Conservation (phyloP, 108 stramenopile species). For the Stephanodiscus triporus region DNA sequence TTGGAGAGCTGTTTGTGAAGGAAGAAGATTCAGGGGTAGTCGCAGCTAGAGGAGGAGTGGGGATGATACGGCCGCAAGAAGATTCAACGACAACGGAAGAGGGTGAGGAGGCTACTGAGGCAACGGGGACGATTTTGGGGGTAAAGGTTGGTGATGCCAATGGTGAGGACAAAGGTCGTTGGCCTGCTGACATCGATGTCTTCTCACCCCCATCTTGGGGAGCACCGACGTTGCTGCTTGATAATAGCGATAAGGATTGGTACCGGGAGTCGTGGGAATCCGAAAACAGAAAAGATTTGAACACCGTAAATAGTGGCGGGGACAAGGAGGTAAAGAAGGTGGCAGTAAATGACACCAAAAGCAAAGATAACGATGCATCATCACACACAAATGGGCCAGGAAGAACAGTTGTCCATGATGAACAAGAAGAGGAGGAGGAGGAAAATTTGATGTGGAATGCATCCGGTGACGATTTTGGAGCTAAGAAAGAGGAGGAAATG, state of each 20-base stretch:
- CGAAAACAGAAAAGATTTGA: background rate
- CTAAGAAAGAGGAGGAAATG: background rate
- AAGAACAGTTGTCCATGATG: too few relatives aligned
- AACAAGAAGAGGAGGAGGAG: background rate
- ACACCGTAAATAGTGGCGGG: constrained; percentile 2
- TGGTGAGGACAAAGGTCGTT: background rate
- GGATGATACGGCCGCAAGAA: background rate
- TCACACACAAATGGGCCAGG: background rate
- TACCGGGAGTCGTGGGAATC: background rate
- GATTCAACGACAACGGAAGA: background rate
- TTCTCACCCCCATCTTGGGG: constrained; percentile 4
- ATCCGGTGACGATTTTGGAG: background rate
- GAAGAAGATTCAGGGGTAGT: background rate
- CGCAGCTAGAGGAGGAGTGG: background rate
- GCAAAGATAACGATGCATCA: constrained; percentile 3
- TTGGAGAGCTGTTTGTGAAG: background rate
- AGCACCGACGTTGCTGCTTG: background rate
- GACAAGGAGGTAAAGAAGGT: background rate
- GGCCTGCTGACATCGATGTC: background rate
- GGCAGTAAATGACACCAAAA: background rate
- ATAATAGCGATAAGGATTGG: background rate
- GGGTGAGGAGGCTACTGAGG: background rate
- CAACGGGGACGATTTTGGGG: background rate
- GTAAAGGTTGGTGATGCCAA: background rate
- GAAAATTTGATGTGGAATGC: background rate